These are phyloP conservation scores for Fusarium incarnatum DNA, from an alignment of 2,329 filamentous ascomycete species.

Conservation along the genomic window DNA sequence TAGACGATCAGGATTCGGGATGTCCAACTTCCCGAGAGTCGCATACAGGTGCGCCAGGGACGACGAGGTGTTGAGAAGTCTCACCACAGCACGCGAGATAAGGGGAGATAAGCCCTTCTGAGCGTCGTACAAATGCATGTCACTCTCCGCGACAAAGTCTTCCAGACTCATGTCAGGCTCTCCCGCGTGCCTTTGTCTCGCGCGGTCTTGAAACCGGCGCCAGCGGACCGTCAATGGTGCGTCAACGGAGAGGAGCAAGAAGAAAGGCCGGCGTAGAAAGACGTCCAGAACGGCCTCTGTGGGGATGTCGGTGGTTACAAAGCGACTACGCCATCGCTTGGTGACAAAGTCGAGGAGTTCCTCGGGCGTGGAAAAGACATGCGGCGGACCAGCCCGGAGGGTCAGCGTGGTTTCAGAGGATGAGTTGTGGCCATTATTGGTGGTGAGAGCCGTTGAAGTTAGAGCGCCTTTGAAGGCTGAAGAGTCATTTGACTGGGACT, in stretches of 20 bases:
- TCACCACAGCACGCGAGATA: conserved; percentile 83
- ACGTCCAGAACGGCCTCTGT: conserved; percentile 78
- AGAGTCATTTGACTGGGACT: conserved; percentile 16
- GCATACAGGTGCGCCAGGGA: conserved; percentile 77
- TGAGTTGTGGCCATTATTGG: conserved; percentile 43
- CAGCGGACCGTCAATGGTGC: conserved; percentile 88
- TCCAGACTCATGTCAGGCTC: conserved; percentile 59
- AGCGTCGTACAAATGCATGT: conserved; percentile 80
- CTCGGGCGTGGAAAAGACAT: conserved; percentile 70
- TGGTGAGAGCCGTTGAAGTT: conserved; percentile 45
- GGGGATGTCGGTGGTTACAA: conserved; percentile 87
- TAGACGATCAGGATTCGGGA: conserved; percentile 81
- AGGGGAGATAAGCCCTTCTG: conserved; percentile 76
- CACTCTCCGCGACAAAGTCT: conserved; percentile 69
- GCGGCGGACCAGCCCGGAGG: conserved; percentile 42
- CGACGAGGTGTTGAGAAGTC: conserved; percentile 85
- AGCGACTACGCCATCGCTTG: conserved; percentile 82
- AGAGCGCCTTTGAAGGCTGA: conserved; percentile 43
- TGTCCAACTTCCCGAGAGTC: conserved; percentile 78
- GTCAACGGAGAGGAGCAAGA: conserved; percentile 91
- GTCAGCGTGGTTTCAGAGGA: conserved; percentile 45
- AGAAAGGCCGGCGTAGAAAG: conserved; percentile 85
- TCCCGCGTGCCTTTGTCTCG: conserved; percentile 33
- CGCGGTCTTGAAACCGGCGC: conserved; percentile 73
- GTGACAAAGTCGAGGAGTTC: conserved; percentile 87